Percentiles rank a stretch among this genome's conserved stretches.
Evolutionary conservation across 1,284 basidiomycete genomes (phyloP).

Genomic region (Fistulinella cinereoalba): DNA sequence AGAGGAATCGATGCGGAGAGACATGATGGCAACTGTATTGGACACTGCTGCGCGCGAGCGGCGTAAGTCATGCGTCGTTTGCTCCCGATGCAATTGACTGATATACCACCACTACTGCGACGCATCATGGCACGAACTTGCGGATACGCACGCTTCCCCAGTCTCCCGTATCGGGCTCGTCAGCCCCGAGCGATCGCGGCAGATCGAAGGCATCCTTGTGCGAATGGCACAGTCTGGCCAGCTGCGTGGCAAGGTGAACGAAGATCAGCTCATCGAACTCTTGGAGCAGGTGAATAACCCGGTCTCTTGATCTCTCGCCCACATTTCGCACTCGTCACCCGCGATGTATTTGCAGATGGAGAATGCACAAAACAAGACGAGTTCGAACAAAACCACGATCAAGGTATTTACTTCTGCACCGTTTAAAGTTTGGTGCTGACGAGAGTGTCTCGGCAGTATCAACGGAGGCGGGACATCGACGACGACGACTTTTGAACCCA

Average conservation of each 20-base stretch:
- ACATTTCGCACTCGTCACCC: background rate
- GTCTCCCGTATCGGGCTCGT: constrained; percentile 93
- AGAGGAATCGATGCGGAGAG: constrained; percentile 75
- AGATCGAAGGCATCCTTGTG: constrained; percentile 84
- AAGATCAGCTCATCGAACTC: constrained; percentile 86
- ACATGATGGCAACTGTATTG: constrained; percentile 85
- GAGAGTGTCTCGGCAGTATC: constrained; percentile 50
- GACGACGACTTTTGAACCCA: constrained; percentile 62
- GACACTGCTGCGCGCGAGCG: constrained; percentile 87
- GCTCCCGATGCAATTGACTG: too few species aligned
- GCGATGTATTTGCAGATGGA: constrained; percentile 55
- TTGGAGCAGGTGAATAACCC: constrained; percentile 79
- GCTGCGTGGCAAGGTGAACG: constrained; percentile 80
- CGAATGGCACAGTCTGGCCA: constrained; percentile 95
- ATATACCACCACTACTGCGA: too few species aligned
- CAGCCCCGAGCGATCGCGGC: constrained; percentile 81
- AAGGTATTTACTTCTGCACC: constrained; percentile 43
- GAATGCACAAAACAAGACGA: constrained; percentile 54
- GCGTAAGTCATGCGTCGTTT: constrained; percentile 54
- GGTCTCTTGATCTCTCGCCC: background rate
- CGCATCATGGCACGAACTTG: too few species aligned
- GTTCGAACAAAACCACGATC: constrained; percentile 61
- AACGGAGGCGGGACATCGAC: constrained; percentile 67
- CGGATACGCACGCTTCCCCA: too few species aligned
- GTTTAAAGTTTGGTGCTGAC: background rate